Percentiles rank a stretch among this genome's conserved stretches.
Evolutionary conservation across 345 rosid species (phyloP).

Genomic region (Gossypium bickii): DNA sequence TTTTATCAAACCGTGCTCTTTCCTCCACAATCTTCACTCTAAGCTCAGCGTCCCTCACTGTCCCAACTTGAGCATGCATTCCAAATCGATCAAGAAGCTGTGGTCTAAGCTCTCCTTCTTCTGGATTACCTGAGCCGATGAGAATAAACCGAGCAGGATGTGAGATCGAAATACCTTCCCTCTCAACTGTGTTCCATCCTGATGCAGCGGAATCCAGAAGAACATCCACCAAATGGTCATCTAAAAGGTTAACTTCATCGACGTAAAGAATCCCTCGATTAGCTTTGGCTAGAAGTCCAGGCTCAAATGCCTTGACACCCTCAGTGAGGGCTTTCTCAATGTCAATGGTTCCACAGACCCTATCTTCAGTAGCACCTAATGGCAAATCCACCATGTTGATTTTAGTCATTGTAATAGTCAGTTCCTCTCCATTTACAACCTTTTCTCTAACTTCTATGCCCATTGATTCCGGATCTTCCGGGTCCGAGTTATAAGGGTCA

Average conservation of each 20-base stretch:
- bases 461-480: slow-evolving; percentile 86
- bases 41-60: slow-evolving; percentile 83
- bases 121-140: slow-evolving; percentile 93
- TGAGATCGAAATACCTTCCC: slow-evolving; percentile 92
- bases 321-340: slow-evolving; percentile 94
- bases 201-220: slow-evolving; percentile 95
- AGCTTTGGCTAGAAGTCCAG: slow-evolving; percentile 96
- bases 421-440: slow-evolving; percentile 49
- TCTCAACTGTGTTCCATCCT: slow-evolving; percentile 93
- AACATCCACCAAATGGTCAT: slow-evolving; percentile 94
- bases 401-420: slow-evolving; percentile 42
- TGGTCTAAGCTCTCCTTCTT: slow-evolving; percentile 90
- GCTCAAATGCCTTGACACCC: slow-evolving; percentile 97
- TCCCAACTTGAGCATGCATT: slow-evolving; percentile 94
- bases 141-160: slow-evolving; percentile 92
- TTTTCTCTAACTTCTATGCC: slow-evolving; percentile 79
- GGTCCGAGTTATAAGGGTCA: slow-evolving; percentile 94
- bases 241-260: slow-evolving; percentile 94
- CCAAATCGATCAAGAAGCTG: slow-evolving; percentile 92
- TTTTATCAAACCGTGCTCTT: slow-evolving; percentile 72
- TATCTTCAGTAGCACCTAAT: slow-evolving; percentile 92
- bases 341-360: slow-evolving; percentile 97
- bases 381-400: slow-evolving; percentile 99
- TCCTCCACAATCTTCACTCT: slow-evolving; percentile 95
- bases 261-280: slow-evolving; percentile 94